phyloP scores from a whole-genome alignment of 129 eudicot genomes.

The Flaveria ramosissima region DNA sequence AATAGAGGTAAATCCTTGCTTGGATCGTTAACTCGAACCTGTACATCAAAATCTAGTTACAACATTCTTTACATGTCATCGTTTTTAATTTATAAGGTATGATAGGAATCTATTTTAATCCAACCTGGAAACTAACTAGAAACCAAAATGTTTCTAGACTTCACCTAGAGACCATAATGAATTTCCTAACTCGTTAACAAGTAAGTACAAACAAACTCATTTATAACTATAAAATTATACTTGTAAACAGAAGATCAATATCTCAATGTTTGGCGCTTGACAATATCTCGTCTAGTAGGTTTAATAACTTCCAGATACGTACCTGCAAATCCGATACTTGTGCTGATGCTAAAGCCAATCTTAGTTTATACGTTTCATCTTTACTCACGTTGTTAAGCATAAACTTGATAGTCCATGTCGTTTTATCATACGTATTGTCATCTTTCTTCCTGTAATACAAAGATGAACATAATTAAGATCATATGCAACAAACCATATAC shows the following conservation, averaged over 20 bases:
- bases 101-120: too few species aligned
- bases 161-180: too few species aligned
- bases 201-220: too few species aligned
- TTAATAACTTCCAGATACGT: not conserved
- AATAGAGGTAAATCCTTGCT: conserved; percentile 39
- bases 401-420: conserved; percentile 71
- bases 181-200: too few species aligned
- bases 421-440: conserved; percentile 41
- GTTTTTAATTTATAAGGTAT: too few species aligned
- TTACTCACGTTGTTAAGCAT: conserved; percentile 34
- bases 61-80: not conserved
- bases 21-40: conserved; percentile 55
- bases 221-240: too few species aligned
- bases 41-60: not conserved
- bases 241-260: too few species aligned
- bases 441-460: conserved; percentile 39
- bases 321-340: conserved; percentile 55
- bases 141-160: too few species aligned
- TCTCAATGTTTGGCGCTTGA: not conserved
- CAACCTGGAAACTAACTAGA: too few species aligned
- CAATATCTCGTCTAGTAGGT: not conserved
- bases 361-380: conserved; percentile 43
- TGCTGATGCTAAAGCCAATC: conserved; percentile 69
- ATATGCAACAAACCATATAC: not conserved
- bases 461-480: not conserved